Evolutionary conservation across 2,329 filamentous ascomycete genomes (phyloP).

Genomic region (Xylariaceae sp.): DNA sequence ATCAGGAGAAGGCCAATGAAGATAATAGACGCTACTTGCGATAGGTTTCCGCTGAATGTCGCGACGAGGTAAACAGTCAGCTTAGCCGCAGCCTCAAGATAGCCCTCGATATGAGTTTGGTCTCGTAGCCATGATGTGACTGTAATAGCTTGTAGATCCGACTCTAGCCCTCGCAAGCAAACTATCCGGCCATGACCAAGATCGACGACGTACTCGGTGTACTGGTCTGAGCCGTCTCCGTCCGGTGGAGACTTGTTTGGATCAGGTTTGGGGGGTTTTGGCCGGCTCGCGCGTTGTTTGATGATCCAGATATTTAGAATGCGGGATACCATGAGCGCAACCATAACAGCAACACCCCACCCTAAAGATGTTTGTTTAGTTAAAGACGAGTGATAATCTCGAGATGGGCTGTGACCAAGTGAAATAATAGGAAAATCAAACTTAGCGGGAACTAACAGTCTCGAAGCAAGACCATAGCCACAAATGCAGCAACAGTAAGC

Average conservation of each 20-base stretch:
- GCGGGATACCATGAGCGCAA: slow-evolving; percentile 49
- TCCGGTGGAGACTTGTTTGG: slow-evolving; percentile 6
- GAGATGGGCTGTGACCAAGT: not conserved
- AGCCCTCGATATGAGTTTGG: slow-evolving; percentile 46
- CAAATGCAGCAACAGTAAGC: slow-evolving; percentile 41
- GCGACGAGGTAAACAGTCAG: slow-evolving; percentile 54
- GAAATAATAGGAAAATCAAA: not conserved
- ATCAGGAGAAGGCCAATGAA: slow-evolving; percentile 47
- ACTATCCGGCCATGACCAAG: slow-evolving; percentile 48
- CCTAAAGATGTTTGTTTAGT: slow-evolving; percentile 26
- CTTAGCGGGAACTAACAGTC: slow-evolving; percentile 36
- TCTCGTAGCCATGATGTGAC: slow-evolving; percentile 51
- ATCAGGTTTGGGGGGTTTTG: not conserved
- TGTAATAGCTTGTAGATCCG: slow-evolving; percentile 56
- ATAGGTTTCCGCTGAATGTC: slow-evolving; percentile 50
- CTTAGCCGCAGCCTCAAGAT: slow-evolving; percentile 49
- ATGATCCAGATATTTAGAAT: slow-evolving; percentile 53
- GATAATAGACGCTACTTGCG: slow-evolving; percentile 46
- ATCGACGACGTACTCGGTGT: slow-evolving; percentile 47
- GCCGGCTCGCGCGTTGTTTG: slow-evolving; percentile 41
- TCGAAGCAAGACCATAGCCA: slow-evolving; percentile 41
- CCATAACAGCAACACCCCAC: slow-evolving; percentile 46
- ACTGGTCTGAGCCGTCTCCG: slow-evolving; percentile 22
- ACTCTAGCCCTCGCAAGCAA: slow-evolving; percentile 46
- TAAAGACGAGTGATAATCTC: not conserved